Conservation (phyloP, 345 rosid species). For the Pistacia vera region DNA sequence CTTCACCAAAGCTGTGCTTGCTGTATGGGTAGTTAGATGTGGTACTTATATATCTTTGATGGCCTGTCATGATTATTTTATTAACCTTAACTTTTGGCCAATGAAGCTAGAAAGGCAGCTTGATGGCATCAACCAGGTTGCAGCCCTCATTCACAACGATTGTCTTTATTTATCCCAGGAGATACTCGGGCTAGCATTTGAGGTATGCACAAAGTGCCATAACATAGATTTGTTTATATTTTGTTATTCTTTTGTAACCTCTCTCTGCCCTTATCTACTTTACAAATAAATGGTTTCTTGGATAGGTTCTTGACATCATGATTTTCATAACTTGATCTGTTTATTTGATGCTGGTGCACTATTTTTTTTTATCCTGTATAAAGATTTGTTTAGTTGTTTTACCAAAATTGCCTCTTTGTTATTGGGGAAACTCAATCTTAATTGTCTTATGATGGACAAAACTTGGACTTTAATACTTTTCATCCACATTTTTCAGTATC, state of each 20-base stretch:
- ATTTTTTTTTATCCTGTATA: neutral
- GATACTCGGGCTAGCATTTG: slow-evolving; percentile 88
- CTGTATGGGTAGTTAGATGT: neutral
- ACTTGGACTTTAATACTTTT: neutral
- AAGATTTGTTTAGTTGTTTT: slow-evolving; percentile 14
- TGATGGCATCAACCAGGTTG: slow-evolving; percentile 84
- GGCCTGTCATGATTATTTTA: slow-evolving; percentile 12
- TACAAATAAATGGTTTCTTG: no score
- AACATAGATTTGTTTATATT: neutral
- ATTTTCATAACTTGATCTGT: neutral
- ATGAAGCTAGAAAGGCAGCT: slow-evolving; percentile 97
- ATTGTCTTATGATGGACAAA: neutral
- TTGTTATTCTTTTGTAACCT: neutral
- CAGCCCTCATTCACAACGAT: slow-evolving; percentile 92
- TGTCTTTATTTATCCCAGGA: slow-evolving; percentile 85
- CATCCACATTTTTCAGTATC: slow-evolving; percentile 60
- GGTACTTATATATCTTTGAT: slow-evolving; percentile 5
- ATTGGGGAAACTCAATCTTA: slow-evolving; percentile 2
- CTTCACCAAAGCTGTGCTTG: neutral
- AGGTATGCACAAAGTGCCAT: slow-evolving; percentile 51
- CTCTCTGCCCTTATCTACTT: neutral
- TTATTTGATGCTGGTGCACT: neutral
- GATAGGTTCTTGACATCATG: neutral
- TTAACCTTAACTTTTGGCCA: slow-evolving; percentile 38
- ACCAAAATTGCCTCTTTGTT: neutral